These are phyloP conservation scores for Lipomyces yamanashiensis DNA, from an alignment of 805 yeast genomes.

Conservation along the genomic window DNA sequence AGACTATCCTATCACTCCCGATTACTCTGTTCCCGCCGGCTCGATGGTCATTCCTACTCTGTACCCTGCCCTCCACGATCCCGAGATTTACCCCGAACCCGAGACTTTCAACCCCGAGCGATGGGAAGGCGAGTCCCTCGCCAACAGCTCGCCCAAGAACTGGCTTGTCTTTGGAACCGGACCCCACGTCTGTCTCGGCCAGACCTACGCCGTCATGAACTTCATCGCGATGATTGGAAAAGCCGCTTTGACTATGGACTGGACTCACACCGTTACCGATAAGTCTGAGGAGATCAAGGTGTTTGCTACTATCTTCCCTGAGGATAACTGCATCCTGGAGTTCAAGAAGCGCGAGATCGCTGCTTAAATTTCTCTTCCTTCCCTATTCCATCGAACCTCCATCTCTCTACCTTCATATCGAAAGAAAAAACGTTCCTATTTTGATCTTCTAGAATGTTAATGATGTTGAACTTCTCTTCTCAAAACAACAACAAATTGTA, in stretches of 20 bases:
- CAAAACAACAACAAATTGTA: no score
- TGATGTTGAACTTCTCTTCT: no score
- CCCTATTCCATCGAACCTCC: background rate
- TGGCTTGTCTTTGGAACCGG: conserved; percentile 98
- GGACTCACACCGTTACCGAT: conserved; percentile 81
- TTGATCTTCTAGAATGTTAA: no score
- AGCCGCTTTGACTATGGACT: conserved; percentile 77
- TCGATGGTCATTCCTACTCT: conserved; percentile 95
- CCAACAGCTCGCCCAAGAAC: conserved; percentile 66
- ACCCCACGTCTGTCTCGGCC: conserved; percentile 95
- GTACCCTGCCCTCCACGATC: conserved; percentile 96
- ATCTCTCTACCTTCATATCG: background rate
- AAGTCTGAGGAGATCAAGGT: conserved; percentile 90
- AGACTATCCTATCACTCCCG: conserved; percentile 78
- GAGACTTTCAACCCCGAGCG: conserved; percentile 95
- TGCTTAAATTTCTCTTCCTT: conserved; percentile 5
- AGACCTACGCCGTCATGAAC: conserved; percentile 87
- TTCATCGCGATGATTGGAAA: conserved; percentile 92
- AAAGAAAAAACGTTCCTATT: no score
- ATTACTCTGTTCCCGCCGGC: conserved; percentile 93
- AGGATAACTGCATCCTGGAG: conserved; percentile 85
- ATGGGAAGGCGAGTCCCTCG: conserved; percentile 78
- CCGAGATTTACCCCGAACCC: conserved; percentile 93
- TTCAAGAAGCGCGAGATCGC: conserved; percentile 50
- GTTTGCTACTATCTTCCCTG: conserved; percentile 97